A percentile compares a stretch with the other conserved stretches of the same genome.
Evolutionary conservation across 306 rosid genomes (phyloP).

Genomic region (Phaseolus lunatus): DNA sequence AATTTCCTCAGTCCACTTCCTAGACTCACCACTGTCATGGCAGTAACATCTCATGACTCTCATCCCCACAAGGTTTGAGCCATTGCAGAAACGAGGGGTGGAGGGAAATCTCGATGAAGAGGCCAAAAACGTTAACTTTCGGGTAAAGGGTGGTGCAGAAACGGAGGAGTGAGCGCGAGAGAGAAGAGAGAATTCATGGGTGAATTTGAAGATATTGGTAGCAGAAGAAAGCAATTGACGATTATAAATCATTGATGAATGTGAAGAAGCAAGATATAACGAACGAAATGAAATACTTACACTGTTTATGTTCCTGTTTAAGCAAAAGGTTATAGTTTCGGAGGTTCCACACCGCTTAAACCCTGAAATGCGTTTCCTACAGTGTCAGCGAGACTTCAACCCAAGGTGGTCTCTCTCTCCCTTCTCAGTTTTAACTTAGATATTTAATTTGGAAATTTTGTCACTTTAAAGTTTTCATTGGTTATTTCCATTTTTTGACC

Average conservation of each 20-base stretch:
- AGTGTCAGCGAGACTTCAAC: neutral
- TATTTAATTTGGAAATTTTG: no score
- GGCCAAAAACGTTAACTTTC: conserved; percentile 46
- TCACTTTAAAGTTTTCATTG: no score
- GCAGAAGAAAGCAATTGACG: conserved; percentile 47
- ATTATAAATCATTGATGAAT: conserved; percentile 53
- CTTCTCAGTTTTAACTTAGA: neutral
- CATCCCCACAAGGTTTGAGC: conserved; percentile 31
- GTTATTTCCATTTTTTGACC: no score
- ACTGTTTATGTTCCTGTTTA: neutral
- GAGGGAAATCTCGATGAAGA: conserved; percentile 36
- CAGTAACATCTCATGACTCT: conserved; percentile 52
- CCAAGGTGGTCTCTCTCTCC: neutral
- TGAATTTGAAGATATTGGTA: conserved; percentile 46
- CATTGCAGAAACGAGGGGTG: conserved; percentile 43
- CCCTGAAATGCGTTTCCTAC: neutral
- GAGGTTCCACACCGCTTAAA: neutral
- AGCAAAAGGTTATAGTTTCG: neutral
- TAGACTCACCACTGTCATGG: conserved; percentile 52
- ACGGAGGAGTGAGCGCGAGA: conserved; percentile 32
- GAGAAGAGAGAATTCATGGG: conserved; percentile 34
- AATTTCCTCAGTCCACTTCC: conserved; percentile 86
- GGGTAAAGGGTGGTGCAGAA: conserved; percentile 46
- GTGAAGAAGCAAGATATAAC: neutral
- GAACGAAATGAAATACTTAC: neutral